Conservation (phyloP, 495 filamentous ascomycete species). For the Melanomma pulvis-pyrius region DNA sequence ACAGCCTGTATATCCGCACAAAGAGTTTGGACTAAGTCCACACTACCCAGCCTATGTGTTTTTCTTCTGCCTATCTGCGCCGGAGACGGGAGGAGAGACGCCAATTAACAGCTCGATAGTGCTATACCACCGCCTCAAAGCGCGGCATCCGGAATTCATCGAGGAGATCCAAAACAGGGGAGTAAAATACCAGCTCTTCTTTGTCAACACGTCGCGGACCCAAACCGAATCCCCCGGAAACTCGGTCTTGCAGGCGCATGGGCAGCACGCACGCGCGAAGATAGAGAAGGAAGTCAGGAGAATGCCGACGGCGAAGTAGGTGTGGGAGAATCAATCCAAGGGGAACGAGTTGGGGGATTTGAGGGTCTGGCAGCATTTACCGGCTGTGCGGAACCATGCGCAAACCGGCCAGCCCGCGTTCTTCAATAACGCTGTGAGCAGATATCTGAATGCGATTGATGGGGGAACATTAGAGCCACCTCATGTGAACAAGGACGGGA, state of each 20-base stretch:
- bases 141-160: conserved; percentile 16
- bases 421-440: conserved; percentile 17
- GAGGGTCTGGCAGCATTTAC: conserved; percentile 20
- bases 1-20: conserved; percentile 27
- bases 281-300: conserved; percentile 24
- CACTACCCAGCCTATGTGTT: conserved; percentile 24
- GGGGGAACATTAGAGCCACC: conserved; percentile 7
- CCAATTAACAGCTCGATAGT: conserved; percentile 28
- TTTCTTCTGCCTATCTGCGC: conserved; percentile 15
- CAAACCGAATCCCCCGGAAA: conserved; percentile 5
- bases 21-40: conserved; percentile 24
- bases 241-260: conserved; percentile 20
- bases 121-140: conserved; percentile 18
- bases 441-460: conserved; percentile 18
- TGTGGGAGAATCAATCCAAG: conserved; percentile 15
- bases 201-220: conserved; percentile 6
- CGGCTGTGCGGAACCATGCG: conserved; percentile 6
- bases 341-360: conserved; percentile 18
- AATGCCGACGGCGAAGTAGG: conserved; percentile 11
- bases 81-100: conserved; percentile 23
- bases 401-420: conserved; percentile 7
- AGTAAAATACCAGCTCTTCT: conserved; percentile 23
- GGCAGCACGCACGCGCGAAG: conserved; percentile 9
- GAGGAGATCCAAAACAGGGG: conserved; percentile 12
- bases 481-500: conserved; percentile 12